Conservation (phyloP, 495 filamentous ascomycete genomes). For the Hypoxylon rickii region DNA sequence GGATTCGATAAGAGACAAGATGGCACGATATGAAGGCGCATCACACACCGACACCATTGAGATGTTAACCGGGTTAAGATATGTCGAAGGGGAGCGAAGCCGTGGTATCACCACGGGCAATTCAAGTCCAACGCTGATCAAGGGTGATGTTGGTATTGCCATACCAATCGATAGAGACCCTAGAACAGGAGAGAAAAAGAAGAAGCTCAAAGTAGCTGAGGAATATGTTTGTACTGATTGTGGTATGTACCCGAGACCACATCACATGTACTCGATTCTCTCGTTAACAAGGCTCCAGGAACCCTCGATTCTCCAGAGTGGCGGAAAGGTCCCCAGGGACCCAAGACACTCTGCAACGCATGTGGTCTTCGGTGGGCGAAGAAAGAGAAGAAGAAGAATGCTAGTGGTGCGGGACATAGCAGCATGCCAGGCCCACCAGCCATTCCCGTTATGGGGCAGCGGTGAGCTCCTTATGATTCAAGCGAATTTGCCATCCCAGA, state of each 20-base stretch:
- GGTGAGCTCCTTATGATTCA: conserved; percentile 4
- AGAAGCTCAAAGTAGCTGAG: conserved; percentile 85
- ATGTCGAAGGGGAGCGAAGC: conserved; percentile 86
- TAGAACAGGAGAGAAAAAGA: conserved; percentile 75
- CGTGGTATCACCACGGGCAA: conserved; percentile 88
- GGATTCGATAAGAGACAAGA: conserved; percentile 77
- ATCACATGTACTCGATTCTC: neutral
- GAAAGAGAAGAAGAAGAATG: conserved; percentile 69
- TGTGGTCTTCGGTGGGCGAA: conserved; percentile 89
- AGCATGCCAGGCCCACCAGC: conserved; percentile 12
- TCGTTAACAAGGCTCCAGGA: conserved; percentile 40
- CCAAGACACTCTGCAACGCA: conserved; percentile 96
- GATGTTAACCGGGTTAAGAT: conserved; percentile 87
- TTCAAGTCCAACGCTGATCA: conserved; percentile 75
- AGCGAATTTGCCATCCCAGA: conserved; percentile 9
- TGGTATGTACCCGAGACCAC: conserved; percentile 53
- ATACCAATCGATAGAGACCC: conserved; percentile 76
- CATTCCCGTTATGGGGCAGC: conserved; percentile 20
- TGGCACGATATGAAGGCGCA: conserved; percentile 72
- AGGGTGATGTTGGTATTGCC: conserved; percentile 83
- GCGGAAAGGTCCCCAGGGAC: conserved; percentile 91
- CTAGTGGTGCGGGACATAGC: conserved; percentile 18
- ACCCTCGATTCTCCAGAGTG: conserved; percentile 94
- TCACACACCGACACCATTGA: conserved; percentile 88
- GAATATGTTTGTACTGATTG: conserved; percentile 98